Evolutionary conservation across 1,139 yeast species (phyloP), one percentile per base, ranked within the genome.

Genomic region (Hanseniaspora uvarum): DNA sequence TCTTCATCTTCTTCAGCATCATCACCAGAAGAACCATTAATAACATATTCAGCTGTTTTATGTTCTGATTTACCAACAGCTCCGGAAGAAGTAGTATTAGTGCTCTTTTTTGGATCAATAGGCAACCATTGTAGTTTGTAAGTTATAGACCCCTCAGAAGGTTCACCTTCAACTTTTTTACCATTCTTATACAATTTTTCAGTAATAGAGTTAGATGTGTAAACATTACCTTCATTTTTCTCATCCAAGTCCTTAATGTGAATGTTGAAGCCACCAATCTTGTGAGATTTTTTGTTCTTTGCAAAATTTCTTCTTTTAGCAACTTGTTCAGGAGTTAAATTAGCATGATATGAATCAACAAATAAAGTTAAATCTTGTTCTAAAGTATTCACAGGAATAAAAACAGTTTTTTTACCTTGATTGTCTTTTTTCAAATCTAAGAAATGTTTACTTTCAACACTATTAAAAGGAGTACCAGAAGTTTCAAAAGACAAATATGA

Each of bases 311-410:
- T 50, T 50, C 53, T 50, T n/a, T 37, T 50, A 6, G 28, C 12
- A n/a, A 50, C 53, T 30, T 50, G 48, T 30, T 50, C 48, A 23
- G 30, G 21, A 16, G 46, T 52, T 12, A 45, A 26, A 10, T 33
- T 26, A 7, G 31, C 36, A 33, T 52, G 50, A 19, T 52, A 45
- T 11, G 50, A 38, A n/a, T 37, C 36, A 36, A 45, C 54, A 38
- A 80, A 75, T 64, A 67, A 76, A 31, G 83, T 70, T 62, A 85
- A 67, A 59, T 78, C 78, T 57, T 79, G 80, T 26, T 79, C 76
- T 61, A 84, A 70, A n/a, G 72, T 66, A 57, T 76, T 78, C 34
- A 83, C 76, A 63, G 84, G 70, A 40, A 84, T 62, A 61, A 76
- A 76, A 60, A 79, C 78, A 3, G 83, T 77, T 63, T 83, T 89